A percentile compares a stretch with the other conserved stretches of the same genome.
Conservation (phyloP, 164 flowering plant species). For the Aristolochia contorta region DNA sequence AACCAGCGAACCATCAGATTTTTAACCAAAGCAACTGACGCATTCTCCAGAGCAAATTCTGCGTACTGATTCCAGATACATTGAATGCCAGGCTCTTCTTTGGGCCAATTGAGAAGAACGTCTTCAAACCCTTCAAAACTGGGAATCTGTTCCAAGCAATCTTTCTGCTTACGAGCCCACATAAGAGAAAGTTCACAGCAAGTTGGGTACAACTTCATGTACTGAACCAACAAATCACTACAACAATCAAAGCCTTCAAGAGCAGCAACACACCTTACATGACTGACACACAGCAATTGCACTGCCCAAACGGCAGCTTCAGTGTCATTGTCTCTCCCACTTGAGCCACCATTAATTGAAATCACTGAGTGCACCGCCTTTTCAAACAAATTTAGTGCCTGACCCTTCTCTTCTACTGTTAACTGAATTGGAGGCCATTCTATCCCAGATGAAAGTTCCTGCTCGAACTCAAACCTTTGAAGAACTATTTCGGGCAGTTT, state of each 20-base stretch:
- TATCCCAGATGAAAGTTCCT: conserved; percentile 35
- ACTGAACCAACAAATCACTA: conserved; percentile 34
- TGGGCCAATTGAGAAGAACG: conserved; percentile 50
- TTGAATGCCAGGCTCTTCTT: conserved; percentile 60
- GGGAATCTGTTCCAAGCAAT: conserved; percentile 16
- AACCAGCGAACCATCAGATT: conserved; percentile 58
- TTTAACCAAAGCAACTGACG: conserved; percentile 27
- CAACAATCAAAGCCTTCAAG: conserved; percentile 33
- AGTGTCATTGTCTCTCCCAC: conserved; percentile 6
- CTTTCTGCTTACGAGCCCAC: conserved; percentile 31
- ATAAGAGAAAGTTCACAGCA: conserved; percentile 59
- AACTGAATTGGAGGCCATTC: conserved; percentile 59
- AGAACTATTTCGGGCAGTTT: conserved; percentile 64
- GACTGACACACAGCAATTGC: conserved; percentile 48
- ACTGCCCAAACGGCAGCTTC: conserved; percentile 23
- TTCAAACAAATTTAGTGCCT: conserved; percentile 35
- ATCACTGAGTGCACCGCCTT: conserved; percentile 33
- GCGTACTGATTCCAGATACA: conserved; percentile 86
- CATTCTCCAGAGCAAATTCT: conserved; percentile 46
- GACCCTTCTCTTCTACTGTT: conserved; percentile 34
- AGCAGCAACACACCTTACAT: conserved; percentile 38
- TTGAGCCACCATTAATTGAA: conserved; percentile 12
- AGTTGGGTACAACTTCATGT: conserved; percentile 42
- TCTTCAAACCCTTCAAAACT: conserved; percentile 50
- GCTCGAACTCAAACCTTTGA: conserved; percentile 49